Evolutionary conservation across 495 filamentous ascomycete genomes (phyloP).

Genomic region (Xylaria cubensis): DNA sequence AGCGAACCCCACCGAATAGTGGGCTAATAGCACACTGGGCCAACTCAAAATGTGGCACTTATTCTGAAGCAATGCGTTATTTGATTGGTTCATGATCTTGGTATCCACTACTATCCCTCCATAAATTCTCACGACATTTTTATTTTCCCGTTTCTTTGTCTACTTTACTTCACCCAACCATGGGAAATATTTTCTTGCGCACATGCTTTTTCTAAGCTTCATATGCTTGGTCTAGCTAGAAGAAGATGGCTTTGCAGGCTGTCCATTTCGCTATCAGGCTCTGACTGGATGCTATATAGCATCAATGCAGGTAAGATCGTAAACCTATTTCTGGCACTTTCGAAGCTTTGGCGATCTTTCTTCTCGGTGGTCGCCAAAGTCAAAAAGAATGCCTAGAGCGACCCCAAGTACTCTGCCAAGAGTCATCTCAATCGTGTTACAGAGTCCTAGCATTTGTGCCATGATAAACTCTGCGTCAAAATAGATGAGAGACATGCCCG

Average conservation of each 20-base stretch:
- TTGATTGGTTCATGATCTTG: constrained; percentile 1
- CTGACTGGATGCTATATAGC: background rate
- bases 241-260: background rate
- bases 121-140: constrained; percentile 23
- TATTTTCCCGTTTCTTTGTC: background rate
- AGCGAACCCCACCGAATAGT: background rate
- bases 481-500: constrained; percentile 67
- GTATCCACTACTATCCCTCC: constrained; percentile 12
- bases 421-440: constrained; percentile 84
- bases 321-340: constrained; percentile 62
- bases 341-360: constrained; percentile 74
- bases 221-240: background rate
- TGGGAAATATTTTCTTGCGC: background rate
- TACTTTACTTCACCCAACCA: constrained; percentile 10
- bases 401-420: constrained; percentile 72
- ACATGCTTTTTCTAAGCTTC: background rate
- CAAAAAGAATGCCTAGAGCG: constrained; percentile 73
- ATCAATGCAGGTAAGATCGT: constrained; percentile 21
- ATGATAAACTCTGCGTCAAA: constrained; percentile 77
- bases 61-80: background rate
- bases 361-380: constrained; percentile 68
- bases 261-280: background rate
- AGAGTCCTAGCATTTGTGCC: constrained; percentile 65
- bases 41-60: constrained; percentile 1
- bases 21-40: background rate